Evolutionary conservation across 495 filamentous ascomycete species (phyloP).

Genomic region (Pyrenula aspistea): DNA sequence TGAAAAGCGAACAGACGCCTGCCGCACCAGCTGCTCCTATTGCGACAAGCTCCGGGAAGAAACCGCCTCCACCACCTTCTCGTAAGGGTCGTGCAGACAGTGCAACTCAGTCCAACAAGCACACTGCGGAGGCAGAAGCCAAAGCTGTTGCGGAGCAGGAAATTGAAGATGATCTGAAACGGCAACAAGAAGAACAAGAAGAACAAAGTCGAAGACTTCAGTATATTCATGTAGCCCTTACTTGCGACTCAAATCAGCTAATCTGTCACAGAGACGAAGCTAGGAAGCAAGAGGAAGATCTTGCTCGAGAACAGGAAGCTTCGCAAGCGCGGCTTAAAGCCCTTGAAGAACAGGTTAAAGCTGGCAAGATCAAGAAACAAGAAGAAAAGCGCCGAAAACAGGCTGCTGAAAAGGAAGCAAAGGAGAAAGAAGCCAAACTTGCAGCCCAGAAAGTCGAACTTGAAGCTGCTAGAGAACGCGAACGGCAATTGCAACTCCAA

Average conservation of each 20-base stretch:
- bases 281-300: constrained; percentile 61
- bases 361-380: constrained; percentile 92
- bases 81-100: constrained; percentile 59
- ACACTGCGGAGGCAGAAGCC: constrained; percentile 45
- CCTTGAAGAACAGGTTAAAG: constrained; percentile 84
- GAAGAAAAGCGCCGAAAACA: constrained; percentile 89
- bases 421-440: constrained; percentile 77
- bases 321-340: constrained; percentile 73
- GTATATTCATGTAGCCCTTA: constrained; percentile 46
- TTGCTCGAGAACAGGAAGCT: constrained; percentile 66
- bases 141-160: constrained; percentile 40
- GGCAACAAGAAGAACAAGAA: constrained; percentile 71
- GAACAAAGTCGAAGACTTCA: constrained; percentile 64
- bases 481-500: constrained; percentile 76
- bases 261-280: constrained; percentile 55
- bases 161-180: constrained; percentile 22
- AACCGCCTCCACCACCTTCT: constrained; percentile 73
- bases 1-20: constrained; percentile 69
- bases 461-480: constrained; percentile 77
- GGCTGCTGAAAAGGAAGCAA: constrained; percentile 72
- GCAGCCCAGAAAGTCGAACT: constrained; percentile 84
- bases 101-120: constrained; percentile 41
- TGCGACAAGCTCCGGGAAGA: constrained; percentile 51
- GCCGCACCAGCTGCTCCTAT: constrained; percentile 34
- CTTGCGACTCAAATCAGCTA: constrained; percentile 3